Evolutionary conservation across 768 basidiomycete species (phyloP), one percentile per base, ranked within the genome.

Genomic region (Pulveroboletus sp.): DNA sequence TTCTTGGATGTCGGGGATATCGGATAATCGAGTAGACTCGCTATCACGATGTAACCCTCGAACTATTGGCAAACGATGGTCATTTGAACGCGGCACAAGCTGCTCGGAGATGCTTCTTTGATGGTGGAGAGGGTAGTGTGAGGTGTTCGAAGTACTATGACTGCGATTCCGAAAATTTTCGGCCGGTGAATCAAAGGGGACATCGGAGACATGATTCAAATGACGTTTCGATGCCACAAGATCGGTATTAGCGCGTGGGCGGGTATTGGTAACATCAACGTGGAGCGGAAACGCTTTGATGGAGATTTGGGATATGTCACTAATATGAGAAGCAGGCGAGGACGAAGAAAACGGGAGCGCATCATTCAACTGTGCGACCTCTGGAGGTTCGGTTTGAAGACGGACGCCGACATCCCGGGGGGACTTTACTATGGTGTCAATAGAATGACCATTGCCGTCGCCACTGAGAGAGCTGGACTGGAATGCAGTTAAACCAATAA

Each of bases 381-480:
- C 50, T 11, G 31, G 31, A 32, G 17, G 24, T 27, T 49, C 27
- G 7, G 27, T 6, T 7, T 38, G 56, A 10, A 17, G 42, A 30
- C 39, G 39, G 21, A 26, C 11, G 1, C 32, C 37, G 18, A 36
- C 17, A 8, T 28, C 32, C 3, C 2, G 47, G 1, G 17, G 27
- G 14, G 36, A 17, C 13, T 30, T 38, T 7, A 26, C 7, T 28
- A 69, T 56, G 14, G 21, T 38, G 44, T 60, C 45, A 21, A 67
- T 69, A 7, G 64, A 57, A 21, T 21, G n/a, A 43, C 41, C 73
- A 14, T 75, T 74, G 49, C 72, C 75, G 5, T 71, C 72, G 26
- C 75, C 78, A 39, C 73, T 71, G 37, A 79, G 78, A 35, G 77
- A 76, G 53, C 74, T 74, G 35, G 75, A 71, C 57, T 78, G 78